phyloP scores from a whole-genome alignment of 768 basidiomycete species.

The Sistotremastrum suecicum region DNA sequence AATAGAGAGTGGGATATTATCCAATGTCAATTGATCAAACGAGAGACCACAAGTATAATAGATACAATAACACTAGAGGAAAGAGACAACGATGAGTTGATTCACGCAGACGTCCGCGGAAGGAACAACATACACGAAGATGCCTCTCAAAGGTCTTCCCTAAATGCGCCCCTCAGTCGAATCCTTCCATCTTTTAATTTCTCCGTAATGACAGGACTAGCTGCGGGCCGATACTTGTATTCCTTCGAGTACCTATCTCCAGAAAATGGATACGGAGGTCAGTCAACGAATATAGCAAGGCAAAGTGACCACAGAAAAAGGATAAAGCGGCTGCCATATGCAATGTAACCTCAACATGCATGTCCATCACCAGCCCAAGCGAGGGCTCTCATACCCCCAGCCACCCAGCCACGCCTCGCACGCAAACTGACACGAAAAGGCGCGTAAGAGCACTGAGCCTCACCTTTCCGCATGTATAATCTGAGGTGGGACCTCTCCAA shows the following conservation, averaged over 20 bases:
- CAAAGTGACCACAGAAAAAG: neutral
- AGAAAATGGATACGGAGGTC: neutral
- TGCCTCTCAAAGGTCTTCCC: too few species aligned
- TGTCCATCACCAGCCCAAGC: too few species aligned
- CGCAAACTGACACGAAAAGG: neutral
- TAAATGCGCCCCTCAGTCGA: conserved; percentile 50
- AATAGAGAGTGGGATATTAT: too few species aligned
- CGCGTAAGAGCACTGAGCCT: conserved; percentile 8
- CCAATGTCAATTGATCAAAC: too few species aligned
- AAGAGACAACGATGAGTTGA: too few species aligned
- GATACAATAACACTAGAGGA: too few species aligned
- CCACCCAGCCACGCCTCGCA: too few species aligned
- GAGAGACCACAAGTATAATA: too few species aligned
- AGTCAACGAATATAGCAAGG: neutral
- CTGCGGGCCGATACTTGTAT: conserved; percentile 70
- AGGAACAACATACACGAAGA: too few species aligned
- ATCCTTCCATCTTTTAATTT: conserved; percentile 54
- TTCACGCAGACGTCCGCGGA: too few species aligned
- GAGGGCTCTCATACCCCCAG: too few species aligned
- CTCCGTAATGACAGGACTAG: conserved; percentile 73
- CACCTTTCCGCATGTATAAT: conserved; percentile 54
- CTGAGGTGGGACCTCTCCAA: conserved; percentile 21
- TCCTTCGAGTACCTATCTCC: conserved; percentile 63
- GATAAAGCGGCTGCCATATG: neutral
- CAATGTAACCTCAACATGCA: too few species aligned